Evolutionary conservation across 169 alveolate species (phyloP).

Genomic region (Eimeria maxima): DNA sequence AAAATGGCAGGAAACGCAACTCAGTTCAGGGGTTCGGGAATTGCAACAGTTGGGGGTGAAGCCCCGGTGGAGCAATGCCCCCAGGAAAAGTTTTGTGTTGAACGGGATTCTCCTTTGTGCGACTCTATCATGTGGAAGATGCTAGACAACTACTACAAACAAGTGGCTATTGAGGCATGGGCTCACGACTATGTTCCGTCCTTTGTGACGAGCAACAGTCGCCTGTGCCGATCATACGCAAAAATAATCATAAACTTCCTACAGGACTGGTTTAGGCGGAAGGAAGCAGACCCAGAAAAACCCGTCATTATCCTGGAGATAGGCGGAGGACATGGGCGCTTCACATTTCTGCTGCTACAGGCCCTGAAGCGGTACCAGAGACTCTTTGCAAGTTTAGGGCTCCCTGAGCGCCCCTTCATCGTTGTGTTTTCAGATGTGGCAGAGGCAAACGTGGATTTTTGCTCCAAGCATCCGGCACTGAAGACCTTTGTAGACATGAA

Average conservation of each 20-base stretch:
- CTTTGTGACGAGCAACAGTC: slow-evolving; percentile 91
- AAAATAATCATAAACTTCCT: slow-evolving; percentile 89
- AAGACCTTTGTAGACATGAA: slow-evolving; percentile 83
- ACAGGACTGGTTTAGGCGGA: slow-evolving; percentile 85
- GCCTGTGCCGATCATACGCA: slow-evolving; percentile 91
- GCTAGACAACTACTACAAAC: slow-evolving; percentile 88
- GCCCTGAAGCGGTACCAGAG: slow-evolving; percentile 88
- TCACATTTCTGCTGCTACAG: slow-evolving; percentile 88
- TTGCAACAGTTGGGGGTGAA: slow-evolving; percentile 88
- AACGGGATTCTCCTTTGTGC: slow-evolving; percentile 86
- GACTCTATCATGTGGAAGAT: slow-evolving; percentile 91
- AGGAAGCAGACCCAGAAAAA: slow-evolving; percentile 81
- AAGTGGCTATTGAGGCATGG: slow-evolving; percentile 92
- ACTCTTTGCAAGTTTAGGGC: slow-evolving; percentile 86
- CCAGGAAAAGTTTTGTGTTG: slow-evolving; percentile 88
- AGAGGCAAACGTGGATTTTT: slow-evolving; percentile 88
- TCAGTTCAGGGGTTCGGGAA: slow-evolving; percentile 71
- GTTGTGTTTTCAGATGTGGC: slow-evolving; percentile 91
- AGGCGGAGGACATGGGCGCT: slow-evolving; percentile 92
- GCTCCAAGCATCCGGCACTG: slow-evolving; percentile 86
- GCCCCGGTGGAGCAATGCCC: slow-evolving; percentile 90
- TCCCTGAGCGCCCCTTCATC: slow-evolving; percentile 90
- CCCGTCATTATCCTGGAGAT: slow-evolving; percentile 88
- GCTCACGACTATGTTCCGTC: slow-evolving; percentile 91
- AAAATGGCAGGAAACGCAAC: slow-evolving; percentile 30